Conservation (phyloP, 2,329 filamentous ascomycete species). For the Cercospora sojina region DNA sequence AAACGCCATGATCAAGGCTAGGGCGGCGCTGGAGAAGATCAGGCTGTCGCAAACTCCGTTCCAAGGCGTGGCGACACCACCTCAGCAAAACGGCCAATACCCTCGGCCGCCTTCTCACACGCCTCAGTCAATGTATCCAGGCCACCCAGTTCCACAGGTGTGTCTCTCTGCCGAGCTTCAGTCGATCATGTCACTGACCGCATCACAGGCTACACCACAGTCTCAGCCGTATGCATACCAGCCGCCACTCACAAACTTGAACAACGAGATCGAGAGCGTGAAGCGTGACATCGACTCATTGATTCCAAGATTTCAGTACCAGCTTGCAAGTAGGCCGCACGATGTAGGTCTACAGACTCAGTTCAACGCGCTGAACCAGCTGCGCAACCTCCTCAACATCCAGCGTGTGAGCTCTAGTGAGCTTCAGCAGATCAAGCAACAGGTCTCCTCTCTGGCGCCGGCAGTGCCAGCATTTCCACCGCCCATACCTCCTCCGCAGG, state of each 20-base stretch:
- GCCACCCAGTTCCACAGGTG: slow-evolving; percentile 41
- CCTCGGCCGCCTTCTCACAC: slow-evolving; percentile 36
- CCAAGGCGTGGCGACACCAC: slow-evolving; percentile 73
- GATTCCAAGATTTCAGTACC: slow-evolving; percentile 68
- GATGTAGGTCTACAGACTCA: slow-evolving; percentile 74
- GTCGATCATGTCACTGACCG: slow-evolving; percentile 10
- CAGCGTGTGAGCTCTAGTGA: slow-evolving; percentile 78
- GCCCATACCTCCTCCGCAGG: slow-evolving; percentile 33
- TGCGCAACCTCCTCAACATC: slow-evolving; percentile 76
- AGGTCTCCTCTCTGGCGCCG: slow-evolving; percentile 73
- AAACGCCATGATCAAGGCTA: slow-evolving; percentile 84
- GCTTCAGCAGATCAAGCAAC: slow-evolving; percentile 78
- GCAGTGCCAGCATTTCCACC: slow-evolving; percentile 47
- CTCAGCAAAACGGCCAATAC: slow-evolving; percentile 50
- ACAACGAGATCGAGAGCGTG: slow-evolving; percentile 58
- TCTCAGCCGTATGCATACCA: slow-evolving; percentile 21
- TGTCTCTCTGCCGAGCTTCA: slow-evolving; percentile 3
- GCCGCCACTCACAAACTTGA: slow-evolving; percentile 15
- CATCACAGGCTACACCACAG: slow-evolving; percentile 29
- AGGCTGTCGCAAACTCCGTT: slow-evolving; percentile 57
- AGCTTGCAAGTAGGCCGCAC: slow-evolving; percentile 73
- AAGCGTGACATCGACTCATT: slow-evolving; percentile 80
- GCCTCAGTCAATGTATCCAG: slow-evolving; percentile 38
- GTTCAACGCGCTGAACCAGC: slow-evolving; percentile 79
- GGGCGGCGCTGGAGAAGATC: slow-evolving; percentile 61